phyloP scores from a whole-genome alignment of 2,329 filamentous ascomycete species.

The Pseudogymnoascus sp. region DNA sequence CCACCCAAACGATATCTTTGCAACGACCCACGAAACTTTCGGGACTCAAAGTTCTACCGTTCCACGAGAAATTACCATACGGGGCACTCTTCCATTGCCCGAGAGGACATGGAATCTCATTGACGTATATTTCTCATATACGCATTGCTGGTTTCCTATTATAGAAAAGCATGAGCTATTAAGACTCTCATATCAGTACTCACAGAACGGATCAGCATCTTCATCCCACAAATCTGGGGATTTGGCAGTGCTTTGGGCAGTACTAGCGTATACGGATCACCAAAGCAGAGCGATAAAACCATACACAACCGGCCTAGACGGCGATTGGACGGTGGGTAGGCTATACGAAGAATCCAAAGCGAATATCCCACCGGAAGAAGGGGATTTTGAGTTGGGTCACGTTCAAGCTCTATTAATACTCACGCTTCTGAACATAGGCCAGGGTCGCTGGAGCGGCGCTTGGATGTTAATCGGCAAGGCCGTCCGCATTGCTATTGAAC shows the following conservation, averaged over 20 bases:
- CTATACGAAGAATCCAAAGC: slow-evolving; percentile 43
- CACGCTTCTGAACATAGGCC: slow-evolving; percentile 53
- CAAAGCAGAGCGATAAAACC: slow-evolving; percentile 34
- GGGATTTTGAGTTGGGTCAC: slow-evolving; percentile 40
- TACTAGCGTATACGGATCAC: slow-evolving; percentile 47
- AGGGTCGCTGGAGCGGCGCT: slow-evolving; percentile 46
- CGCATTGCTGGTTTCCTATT: slow-evolving; percentile 68
- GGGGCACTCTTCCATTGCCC: slow-evolving; percentile 14
- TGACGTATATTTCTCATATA: slow-evolving; percentile 67
- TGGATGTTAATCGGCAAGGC: slow-evolving; percentile 58
- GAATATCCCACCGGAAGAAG: slow-evolving; percentile 41
- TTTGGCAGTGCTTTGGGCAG: slow-evolving; percentile 52
- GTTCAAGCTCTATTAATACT: slow-evolving; percentile 50
- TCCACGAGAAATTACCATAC: not conserved
- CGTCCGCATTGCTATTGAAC: slow-evolving; percentile 41
- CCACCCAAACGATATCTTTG: not conserved
- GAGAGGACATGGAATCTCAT: slow-evolving; percentile 39
- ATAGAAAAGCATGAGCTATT: slow-evolving; percentile 49
- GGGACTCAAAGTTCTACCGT: not conserved
- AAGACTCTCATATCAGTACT: slow-evolving; percentile 26
- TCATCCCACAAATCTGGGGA: slow-evolving; percentile 25
- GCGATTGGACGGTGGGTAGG: slow-evolving; percentile 24
- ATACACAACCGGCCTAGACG: slow-evolving; percentile 13
- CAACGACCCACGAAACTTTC: not conserved
- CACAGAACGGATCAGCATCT: slow-evolving; percentile 16